These are phyloP conservation scores for Solanum sejunctum DNA, from an alignment of 257 asterid species.

Conservation along the genomic window DNA sequence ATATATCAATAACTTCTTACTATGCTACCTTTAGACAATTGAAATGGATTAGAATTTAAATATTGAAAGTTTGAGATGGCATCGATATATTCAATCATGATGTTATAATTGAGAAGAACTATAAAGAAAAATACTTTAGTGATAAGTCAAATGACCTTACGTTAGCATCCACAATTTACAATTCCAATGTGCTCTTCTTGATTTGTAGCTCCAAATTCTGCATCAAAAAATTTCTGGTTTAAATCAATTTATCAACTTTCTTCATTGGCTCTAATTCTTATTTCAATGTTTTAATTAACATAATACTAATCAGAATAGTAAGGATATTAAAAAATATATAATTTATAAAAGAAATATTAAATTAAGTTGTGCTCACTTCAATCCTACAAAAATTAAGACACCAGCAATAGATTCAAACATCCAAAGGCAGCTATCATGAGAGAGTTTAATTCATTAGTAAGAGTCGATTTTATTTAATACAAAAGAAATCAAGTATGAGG, in stretches of 20 bases:
- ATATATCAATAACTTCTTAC: no score
- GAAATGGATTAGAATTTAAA: not conserved
- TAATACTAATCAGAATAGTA: not conserved
- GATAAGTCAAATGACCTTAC: not conserved
- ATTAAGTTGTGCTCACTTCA: not conserved
- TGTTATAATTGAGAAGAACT: not conserved
- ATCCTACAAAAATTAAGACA: not conserved
- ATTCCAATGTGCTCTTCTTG: constrained; percentile 20
- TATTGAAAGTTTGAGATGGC: not conserved
- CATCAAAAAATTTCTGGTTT: not conserved
- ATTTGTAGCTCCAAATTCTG: constrained; percentile 50
- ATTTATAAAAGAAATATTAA: not conserved
- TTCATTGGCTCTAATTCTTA: not conserved
- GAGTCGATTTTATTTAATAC: not conserved
- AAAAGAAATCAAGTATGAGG: not conserved
- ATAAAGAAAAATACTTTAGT: not conserved
- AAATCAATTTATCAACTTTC: not conserved
- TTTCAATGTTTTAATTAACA: not conserved
- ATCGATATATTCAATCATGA: not conserved
- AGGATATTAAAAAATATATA: not conserved
- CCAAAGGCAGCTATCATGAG: not conserved
- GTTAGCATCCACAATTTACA: constrained; percentile 7
- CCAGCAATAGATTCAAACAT: not conserved
- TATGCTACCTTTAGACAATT: not conserved
- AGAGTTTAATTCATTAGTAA: not conserved